A percentile compares a stretch with the other conserved stretches of the same genome.
Conservation (phyloP, 2,329 filamentous ascomycete genomes). For the Tolypocladium paradoxum region DNA sequence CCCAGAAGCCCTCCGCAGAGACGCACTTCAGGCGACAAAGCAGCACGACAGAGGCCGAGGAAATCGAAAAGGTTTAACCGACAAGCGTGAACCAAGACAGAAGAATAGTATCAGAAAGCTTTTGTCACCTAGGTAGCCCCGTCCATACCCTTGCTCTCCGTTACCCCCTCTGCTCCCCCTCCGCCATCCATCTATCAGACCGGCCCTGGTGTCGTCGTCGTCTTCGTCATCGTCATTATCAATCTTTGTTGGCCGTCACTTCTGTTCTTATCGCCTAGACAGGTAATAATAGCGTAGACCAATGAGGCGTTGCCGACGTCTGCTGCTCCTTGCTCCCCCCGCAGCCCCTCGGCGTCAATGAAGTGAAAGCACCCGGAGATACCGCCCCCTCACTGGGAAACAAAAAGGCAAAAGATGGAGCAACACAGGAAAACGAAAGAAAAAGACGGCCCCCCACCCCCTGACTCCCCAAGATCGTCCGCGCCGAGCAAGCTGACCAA, state of each 20-base stretch:
- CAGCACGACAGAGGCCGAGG: conserved; percentile 18
- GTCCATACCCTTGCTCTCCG: background rate
- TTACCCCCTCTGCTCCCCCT: background rate
- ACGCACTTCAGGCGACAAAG: conserved; percentile 12
- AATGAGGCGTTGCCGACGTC: conserved; percentile 1
- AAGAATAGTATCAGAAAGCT: conserved; percentile 1
- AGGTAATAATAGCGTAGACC: conserved; percentile 4
- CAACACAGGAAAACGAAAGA: conserved; percentile 4
- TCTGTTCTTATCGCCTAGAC: conserved; percentile 3
- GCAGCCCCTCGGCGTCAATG: background rate
- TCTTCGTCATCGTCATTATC: conserved; percentile 7
- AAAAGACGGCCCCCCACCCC: background rate
- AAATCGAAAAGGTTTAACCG: conserved; percentile 13
- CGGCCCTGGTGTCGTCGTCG: conserved; percentile 1
- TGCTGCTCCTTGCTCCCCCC: background rate
- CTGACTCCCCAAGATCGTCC: background rate
- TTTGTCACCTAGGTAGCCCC: conserved; percentile 1
- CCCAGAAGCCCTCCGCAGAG: conserved; percentile 5
- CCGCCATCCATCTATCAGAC: background rate
- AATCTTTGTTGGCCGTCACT: conserved; percentile 6
- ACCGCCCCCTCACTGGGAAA: background rate
- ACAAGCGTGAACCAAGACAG: background rate
- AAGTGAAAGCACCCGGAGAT: conserved; percentile 1
- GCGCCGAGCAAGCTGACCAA: background rate
- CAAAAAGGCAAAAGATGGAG: background rate